Evolutionary conservation across 768 basidiomycete species (phyloP).

Genomic region (Boletus rex-veris): DNA sequence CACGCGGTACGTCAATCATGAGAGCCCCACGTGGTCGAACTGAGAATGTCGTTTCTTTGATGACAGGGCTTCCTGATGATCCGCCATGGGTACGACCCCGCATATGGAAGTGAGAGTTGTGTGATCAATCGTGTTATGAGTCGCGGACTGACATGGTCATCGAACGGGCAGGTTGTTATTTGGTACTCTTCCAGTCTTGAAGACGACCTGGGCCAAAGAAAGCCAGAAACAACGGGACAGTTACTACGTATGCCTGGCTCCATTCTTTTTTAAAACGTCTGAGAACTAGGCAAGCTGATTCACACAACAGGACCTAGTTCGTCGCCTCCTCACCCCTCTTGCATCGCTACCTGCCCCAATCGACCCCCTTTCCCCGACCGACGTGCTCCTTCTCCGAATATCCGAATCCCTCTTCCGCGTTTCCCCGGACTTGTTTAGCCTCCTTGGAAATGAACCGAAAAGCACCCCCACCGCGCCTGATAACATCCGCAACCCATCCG

Average conservation of each 20-base stretch:
- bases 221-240: slow-evolving; percentile 57
- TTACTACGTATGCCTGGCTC: slow-evolving; percentile 60
- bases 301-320: slow-evolving; percentile 58
- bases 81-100: slow-evolving; percentile 74
- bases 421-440: slow-evolving; percentile 46
- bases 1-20: slow-evolving; percentile 46
- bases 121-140: background rate
- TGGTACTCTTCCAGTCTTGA: slow-evolving; percentile 55
- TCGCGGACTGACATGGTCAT: slow-evolving; percentile 5
- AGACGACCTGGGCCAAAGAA: slow-evolving; percentile 57
- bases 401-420: slow-evolving; percentile 57
- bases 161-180: slow-evolving; percentile 50
- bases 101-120: slow-evolving; percentile 65
- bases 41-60: background rate
- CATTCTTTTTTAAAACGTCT: background rate
- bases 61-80: slow-evolving; percentile 65
- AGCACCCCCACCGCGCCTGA: slow-evolving; percentile 38
- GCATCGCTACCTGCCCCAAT: slow-evolving; percentile 41
- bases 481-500: slow-evolving; percentile 45
- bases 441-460: slow-evolving; percentile 54
- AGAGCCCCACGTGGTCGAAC: background rate
- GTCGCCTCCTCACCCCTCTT: slow-evolving; percentile 57
- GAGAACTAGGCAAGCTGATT: slow-evolving; percentile 6
- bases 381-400: slow-evolving; percentile 46
- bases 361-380: slow-evolving; percentile 38